Base-by-base conservation (phyloP, 176 grass and related monocot genomes). In the Metroxylon sagu region DNA sequence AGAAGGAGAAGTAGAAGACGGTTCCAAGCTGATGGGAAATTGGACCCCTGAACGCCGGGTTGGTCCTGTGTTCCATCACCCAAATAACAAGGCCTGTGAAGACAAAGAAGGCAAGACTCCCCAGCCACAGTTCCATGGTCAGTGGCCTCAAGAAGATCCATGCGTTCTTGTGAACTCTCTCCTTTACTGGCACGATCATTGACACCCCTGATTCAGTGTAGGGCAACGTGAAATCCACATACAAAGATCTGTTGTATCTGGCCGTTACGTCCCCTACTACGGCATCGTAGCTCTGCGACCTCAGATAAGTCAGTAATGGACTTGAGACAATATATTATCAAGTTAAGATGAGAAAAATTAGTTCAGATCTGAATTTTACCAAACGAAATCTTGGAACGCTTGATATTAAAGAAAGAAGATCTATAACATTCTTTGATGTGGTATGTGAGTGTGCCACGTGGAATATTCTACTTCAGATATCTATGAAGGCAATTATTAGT, bases 41-140 rank as follows among this genome's bases (percentile, higher is more conserved):
- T 39, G 85, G 64, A 48, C 82, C 75, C 49, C 29, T 59, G 6
- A 77, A 57, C 49, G 77, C 77, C 14, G 21, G 27, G 15, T 71
- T 82, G 1, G 70, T 70, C 15, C 78, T 63, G 52, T 56, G 50
- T 57, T 89, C 86, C 69, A 85, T 17, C 14, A 81, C 43, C 54
- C 74, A 78, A 59, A 89, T 54, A 0, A 81, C 70, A 43, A 81
- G 5, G 18, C 70, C 70, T n/a, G 86, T 89, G 49, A 71, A 85
- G 43, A 89, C 35, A 10, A 85, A 61, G 29, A 85, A 48, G 1
- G 15, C 50, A 31, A 85, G 54, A 7, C 39, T 85, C 26, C 15
- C 81, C 64, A 89, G 25, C 81, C 81, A 89, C 58, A 89, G 21
- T 16, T 56, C 57, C 30, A 56, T 3, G 0, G 77, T 79, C 19